Percentiles rank a stretch among this genome's conserved stretches.
Conservation (phyloP, 257 asterid genomes). For the Solanum corneliomulleri region DNA sequence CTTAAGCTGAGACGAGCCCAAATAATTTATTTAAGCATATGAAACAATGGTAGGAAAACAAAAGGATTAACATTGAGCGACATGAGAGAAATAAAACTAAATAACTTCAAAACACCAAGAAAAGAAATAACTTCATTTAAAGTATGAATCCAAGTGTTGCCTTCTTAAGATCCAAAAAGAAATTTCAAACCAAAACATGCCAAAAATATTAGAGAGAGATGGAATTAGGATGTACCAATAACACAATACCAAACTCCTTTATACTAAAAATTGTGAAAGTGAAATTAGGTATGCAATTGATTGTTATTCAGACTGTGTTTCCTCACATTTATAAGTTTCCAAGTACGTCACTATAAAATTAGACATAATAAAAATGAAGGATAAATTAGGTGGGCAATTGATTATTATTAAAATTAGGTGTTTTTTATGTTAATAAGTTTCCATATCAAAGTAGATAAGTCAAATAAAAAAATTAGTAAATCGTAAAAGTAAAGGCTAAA, state of each 20-base stretch:
- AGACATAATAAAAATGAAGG: no score
- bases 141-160: not conserved
- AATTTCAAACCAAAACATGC: no score
- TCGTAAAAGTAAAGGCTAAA: not conserved
- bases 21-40: no score
- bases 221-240: not conserved
- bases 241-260: not conserved
- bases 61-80: no score
- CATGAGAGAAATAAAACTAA: not conserved
- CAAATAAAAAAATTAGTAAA: not conserved
- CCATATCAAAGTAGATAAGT: no score
- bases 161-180: not conserved
- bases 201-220: not conserved
- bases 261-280: not conserved
- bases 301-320: not conserved
- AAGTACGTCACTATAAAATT: not conserved
- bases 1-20: no score
- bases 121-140: not conserved
- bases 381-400: not conserved
- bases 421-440: no score
- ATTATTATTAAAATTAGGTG: no score
- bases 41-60: no score
- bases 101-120: not conserved
- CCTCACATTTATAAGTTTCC: no score
- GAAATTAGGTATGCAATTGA: not conserved